phyloP scores from a whole-genome alignment of 805 yeast species.

The Torulaspora delbrueckii region DNA sequence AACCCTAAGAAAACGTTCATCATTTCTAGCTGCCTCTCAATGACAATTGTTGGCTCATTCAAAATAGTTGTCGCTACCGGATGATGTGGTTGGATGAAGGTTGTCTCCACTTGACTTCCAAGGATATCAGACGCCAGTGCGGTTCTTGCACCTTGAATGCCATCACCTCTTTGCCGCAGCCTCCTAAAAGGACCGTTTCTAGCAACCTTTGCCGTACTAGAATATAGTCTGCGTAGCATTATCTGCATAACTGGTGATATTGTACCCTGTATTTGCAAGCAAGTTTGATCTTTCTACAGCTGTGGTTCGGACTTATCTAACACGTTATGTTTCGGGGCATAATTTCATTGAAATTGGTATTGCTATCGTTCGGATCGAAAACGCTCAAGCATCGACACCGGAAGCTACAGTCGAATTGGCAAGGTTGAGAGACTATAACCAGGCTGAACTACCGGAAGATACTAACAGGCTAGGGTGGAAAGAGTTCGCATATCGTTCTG shows the following conservation, averaged over 20 bases:
- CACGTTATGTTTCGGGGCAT: no score
- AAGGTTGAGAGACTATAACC: no score
- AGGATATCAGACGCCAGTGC: not conserved
- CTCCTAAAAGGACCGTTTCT: conserved; percentile 15
- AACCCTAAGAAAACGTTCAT: conserved; percentile 84
- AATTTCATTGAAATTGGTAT: no score
- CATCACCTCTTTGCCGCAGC: not conserved
- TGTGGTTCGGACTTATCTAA: no score
- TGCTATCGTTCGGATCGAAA: no score
- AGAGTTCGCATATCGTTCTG: no score
- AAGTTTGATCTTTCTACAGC: no score
- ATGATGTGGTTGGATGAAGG: conserved; percentile 46
- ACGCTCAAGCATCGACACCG: no score
- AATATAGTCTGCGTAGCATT: conserved; percentile 12
- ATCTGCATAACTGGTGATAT: not conserved
- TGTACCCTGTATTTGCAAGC: no score
- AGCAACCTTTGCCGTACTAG: conserved; percentile 8
- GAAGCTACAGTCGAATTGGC: no score
- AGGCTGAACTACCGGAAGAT: no score
- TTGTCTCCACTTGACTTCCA: conserved; percentile 3
- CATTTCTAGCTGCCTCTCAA: conserved; percentile 83
- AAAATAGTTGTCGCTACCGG: conserved; percentile 54
- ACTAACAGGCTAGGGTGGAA: no score
- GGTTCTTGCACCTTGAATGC: not conserved
- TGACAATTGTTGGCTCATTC: conserved; percentile 75